Percentiles rank a stretch among this genome's conserved stretches.
These are phyloP conservation scores for Tuber aestivum DNA, from an alignment of 495 filamentous ascomycete species.

Conservation along the genomic window DNA sequence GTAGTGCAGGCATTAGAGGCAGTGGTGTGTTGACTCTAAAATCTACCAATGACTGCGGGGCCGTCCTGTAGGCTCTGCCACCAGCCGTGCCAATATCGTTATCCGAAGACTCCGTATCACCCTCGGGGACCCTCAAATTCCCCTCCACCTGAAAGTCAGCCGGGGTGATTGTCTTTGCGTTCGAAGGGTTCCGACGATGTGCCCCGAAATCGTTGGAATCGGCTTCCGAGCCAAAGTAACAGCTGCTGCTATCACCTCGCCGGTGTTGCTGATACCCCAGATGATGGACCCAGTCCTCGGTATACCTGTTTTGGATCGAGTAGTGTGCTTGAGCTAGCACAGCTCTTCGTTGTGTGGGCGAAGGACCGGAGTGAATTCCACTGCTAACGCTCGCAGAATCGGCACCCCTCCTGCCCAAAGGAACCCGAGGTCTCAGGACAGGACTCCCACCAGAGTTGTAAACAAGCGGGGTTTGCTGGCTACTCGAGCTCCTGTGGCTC, in stretches of 20 bases:
- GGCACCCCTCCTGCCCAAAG: conserved; percentile 20
- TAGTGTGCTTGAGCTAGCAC: conserved; percentile 17
- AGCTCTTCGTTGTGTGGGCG: conserved; percentile 10
- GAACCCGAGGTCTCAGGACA: conserved; percentile 22
- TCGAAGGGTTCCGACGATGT: conserved; percentile 39
- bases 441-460: conserved; percentile 18
- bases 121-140: conserved; percentile 26
- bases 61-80: conserved; percentile 32
- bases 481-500: conserved; percentile 39
- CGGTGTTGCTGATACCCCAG: conserved; percentile 39
- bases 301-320: conserved; percentile 36
- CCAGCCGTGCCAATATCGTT: conserved; percentile 29
- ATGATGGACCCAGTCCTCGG: conserved; percentile 42
- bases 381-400: conserved; percentile 19
- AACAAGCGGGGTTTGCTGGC: conserved; percentile 34
- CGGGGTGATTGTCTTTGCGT: conserved; percentile 41
- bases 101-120: conserved; percentile 29
- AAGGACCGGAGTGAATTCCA: conserved; percentile 23
- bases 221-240: conserved; percentile 19
- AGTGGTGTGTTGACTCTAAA: conserved; percentile 9
- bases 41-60: conserved; percentile 38
- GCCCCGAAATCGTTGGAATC: conserved; percentile 27
- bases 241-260: conserved; percentile 34
- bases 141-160: conserved; percentile 33
- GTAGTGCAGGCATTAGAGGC: conserved; percentile 24